These are phyloP conservation scores for Racocetra persica DNA, from an alignment of 371 early-diverging fungal genomes.

Conservation along the genomic window DNA sequence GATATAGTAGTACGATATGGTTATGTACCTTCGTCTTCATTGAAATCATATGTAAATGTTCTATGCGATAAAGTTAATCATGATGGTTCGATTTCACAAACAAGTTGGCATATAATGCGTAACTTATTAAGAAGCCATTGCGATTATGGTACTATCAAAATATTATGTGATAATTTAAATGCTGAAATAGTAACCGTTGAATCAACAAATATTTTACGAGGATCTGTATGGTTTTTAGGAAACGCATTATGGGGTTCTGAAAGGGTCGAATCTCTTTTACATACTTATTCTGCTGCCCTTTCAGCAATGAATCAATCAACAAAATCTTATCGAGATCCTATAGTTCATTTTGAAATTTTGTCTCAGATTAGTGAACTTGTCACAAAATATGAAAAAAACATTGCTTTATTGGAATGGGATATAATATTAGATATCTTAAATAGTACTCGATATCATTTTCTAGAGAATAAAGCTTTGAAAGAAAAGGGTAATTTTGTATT, in stretches of 20 bases:
- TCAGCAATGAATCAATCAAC: slow-evolving; percentile 52
- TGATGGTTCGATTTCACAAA: slow-evolving; percentile 45
- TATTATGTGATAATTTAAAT: slow-evolving; percentile 63
- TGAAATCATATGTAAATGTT: slow-evolving; percentile 63
- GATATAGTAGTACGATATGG: slow-evolving; percentile 78
- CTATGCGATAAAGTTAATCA: slow-evolving; percentile 60
- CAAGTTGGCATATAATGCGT: slow-evolving; percentile 66
- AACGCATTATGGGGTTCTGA: slow-evolving; percentile 64
- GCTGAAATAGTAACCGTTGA: slow-evolving; percentile 44
- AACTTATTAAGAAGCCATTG: slow-evolving; percentile 74
- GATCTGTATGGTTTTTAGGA: slow-evolving; percentile 63
- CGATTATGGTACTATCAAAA: slow-evolving; percentile 66
- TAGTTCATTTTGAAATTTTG: slow-evolving; percentile 52
- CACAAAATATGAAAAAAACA: slow-evolving; percentile 38
- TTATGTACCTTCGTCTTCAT: slow-evolving; percentile 66
- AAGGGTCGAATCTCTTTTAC: slow-evolving; percentile 49
- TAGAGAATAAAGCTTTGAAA: slow-evolving; percentile 36
- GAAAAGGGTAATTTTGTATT: slow-evolving; percentile 38
- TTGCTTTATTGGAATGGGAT: slow-evolving; percentile 54
- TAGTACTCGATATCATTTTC: slow-evolving; percentile 44
- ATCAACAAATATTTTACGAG: slow-evolving; percentile 53
- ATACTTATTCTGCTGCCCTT: slow-evolving; percentile 49
- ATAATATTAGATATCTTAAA: slow-evolving; percentile 55
- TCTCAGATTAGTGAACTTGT: slow-evolving; percentile 48
- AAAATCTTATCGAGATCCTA: slow-evolving; percentile 41